A percentile compares a stretch with the other conserved stretches of the same genome.
phyloP scores from a whole-genome alignment of 352 stramenopile genomes.

The Phytopythium montanum region DNA sequence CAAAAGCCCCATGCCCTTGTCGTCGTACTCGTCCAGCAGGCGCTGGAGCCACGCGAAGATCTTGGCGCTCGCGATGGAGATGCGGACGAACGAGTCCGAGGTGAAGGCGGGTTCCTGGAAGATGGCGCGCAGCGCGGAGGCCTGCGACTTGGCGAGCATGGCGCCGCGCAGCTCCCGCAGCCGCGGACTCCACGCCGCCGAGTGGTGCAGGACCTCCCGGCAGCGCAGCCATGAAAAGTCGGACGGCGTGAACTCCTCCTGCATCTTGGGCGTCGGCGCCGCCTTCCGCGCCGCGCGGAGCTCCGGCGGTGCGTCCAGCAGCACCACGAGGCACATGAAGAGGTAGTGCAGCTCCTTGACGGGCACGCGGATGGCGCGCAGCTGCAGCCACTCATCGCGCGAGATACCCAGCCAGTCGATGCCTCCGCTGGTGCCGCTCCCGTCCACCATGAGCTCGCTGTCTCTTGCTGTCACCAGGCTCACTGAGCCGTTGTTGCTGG shows the following conservation, averaged over 20 bases:
- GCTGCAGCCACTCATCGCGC: conserved; percentile 57
- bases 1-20: conserved; percentile 43
- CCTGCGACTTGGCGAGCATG: conserved; percentile 41
- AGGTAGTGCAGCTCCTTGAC: conserved; percentile 73
- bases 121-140: conserved; percentile 43
- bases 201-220: conserved; percentile 54
- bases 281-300: conserved; percentile 22
- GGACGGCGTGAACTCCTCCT: conserved; percentile 49
- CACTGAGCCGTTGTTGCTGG: not conserved
- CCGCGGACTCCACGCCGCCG: conserved; percentile 34
- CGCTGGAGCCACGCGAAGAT: conserved; percentile 60
- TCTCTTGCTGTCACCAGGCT: not conserved
- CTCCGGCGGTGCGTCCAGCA: conserved; percentile 52
- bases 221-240: conserved; percentile 64
- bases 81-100: conserved; percentile 45
- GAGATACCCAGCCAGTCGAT: conserved; percentile 70
- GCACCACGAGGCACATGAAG: conserved; percentile 72
- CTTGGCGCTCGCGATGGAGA: conserved; percentile 54
- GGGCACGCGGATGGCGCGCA: conserved; percentile 59
- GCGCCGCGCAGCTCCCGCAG: conserved; percentile 34
- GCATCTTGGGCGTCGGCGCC: conserved; percentile 34
- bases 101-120: conserved; percentile 60
- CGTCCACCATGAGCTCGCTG: conserved; percentile 11
- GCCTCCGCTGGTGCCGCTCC: conserved; percentile 16
- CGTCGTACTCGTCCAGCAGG: conserved; percentile 56